phyloP scores from a whole-genome alignment of 257 asterid species.

The Nicotiana tomentosiformis region DNA sequence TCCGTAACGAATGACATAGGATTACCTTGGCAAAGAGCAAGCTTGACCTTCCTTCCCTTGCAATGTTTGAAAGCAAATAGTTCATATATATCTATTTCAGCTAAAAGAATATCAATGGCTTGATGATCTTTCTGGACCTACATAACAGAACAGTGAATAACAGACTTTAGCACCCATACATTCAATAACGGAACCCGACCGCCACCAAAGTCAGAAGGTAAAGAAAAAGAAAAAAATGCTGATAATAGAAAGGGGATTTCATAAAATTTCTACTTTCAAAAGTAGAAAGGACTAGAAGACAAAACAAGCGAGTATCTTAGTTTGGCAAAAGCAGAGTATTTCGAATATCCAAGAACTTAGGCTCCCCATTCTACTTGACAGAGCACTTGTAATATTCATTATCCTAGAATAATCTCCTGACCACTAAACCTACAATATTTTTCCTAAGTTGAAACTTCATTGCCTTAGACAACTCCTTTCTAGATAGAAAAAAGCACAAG shows the following conservation, averaged over 20 bases:
- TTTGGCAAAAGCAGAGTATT: not conserved
- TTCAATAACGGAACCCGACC: not conserved
- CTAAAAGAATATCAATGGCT: conserved; percentile 87
- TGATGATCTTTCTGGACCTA: conserved; percentile 77
- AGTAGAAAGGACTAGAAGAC: not conserved
- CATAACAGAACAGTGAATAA: conserved; percentile 5
- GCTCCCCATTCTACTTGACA: not conserved
- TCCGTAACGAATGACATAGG: conserved; percentile 8
- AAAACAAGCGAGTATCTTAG: not conserved
- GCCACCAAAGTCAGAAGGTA: not conserved
- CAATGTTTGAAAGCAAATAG: conserved; percentile 94
- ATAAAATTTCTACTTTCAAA: not conserved
- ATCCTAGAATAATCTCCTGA: not conserved
- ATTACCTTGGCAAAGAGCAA: conserved; percentile 94
- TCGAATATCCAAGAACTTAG: not conserved
- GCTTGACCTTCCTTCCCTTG: conserved; percentile 91
- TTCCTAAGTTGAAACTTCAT: not conserved
- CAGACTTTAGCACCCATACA: not conserved
- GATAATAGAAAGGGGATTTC: not conserved
- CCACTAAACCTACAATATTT: not conserved
- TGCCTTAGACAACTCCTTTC: not conserved
- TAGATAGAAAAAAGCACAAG: not conserved
- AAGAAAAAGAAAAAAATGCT: not conserved
- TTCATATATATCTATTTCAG: conserved; percentile 98
- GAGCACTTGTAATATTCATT: not conserved